Base-by-base conservation (phyloP, 1,284 basidiomycete species). In the Ustilago shanxiensis region DNA sequence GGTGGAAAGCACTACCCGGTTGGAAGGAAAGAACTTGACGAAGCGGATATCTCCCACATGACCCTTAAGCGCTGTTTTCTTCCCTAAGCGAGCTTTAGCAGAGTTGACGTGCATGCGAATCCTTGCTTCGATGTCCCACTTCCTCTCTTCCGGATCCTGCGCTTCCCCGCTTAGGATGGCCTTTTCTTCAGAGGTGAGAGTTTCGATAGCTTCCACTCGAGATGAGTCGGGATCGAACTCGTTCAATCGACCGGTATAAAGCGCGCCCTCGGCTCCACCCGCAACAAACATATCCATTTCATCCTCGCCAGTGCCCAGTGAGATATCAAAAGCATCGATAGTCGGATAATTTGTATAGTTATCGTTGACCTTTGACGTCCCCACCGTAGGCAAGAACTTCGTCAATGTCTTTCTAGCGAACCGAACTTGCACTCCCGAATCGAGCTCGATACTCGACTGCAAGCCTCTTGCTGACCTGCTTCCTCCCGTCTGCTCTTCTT, bases 1-100 rank as follows among this genome's bases (percentile, higher is more conserved):
- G 0, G 91, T 89, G 8, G 92, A 89, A 14, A 93, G 86, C 90
- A 88, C 69, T 10, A 84, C 83, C 8, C 82, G 63, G 54, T 79
- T 80, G 49, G 77, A 79, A 2, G 83, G 83, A 56, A 85, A 84
- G 62, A 85, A 82, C 16, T 69, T 65, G 28, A 72, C 81, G 47
- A 64, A 77, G 6, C 72, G 65, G 7, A 85, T 51, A 28, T 85
- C 83, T 16, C 81, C 77, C 13, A 77, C 76, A 44, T 85, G 83
- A 0, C 82, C 82, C 28, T 73, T 72, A 16, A 80, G 72, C 3
- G 53, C 28, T 0, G 73, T 66, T 45, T 72, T 77, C 37, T 71
- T 79, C 11, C 44, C 45, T 7, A 54, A 18, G 2, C 39, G 24
- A 0, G 70, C 26, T 33, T 67, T 67, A 22, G 54, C 61, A 14